Conservation (phyloP, 2,329 filamentous ascomycete genomes). For the Elsinoe australis region DNA sequence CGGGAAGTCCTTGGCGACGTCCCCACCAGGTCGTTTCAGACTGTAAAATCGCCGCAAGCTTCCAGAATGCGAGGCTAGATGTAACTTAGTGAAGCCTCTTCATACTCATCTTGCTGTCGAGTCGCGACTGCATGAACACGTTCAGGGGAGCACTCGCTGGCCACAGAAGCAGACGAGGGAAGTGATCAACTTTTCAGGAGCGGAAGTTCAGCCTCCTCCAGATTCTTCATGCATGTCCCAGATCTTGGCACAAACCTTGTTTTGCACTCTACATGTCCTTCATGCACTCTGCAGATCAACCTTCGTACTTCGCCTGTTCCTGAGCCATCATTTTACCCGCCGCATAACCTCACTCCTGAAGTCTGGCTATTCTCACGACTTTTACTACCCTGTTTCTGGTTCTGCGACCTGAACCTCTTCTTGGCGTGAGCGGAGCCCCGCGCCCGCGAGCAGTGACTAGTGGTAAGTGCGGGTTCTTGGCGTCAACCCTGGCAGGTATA, state of each 20-base stretch:
- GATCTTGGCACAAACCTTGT: slow-evolving; percentile 7
- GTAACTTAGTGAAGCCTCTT: neutral
- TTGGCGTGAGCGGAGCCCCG: neutral
- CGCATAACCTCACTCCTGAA: no score
- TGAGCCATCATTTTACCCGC: neutral
- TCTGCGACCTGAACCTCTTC: neutral
- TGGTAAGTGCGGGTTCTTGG: no score
- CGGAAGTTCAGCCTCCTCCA: neutral
- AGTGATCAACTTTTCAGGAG: neutral
- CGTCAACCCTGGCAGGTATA: no score
- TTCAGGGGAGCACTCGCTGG: no score
- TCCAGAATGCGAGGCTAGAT: no score
- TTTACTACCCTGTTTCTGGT: no score
- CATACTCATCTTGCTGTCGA: neutral
- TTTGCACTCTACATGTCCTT: slow-evolving; percentile 3
- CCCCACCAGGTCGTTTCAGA: neutral
- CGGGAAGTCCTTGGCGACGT: slow-evolving; percentile 3
- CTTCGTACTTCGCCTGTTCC: neutral
- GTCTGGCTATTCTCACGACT: neutral
- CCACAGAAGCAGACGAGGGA: no score
- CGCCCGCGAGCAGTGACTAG: no score
- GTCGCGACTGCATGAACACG: no score
- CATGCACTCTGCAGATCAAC: slow-evolving; percentile 9
- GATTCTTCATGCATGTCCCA: no score
- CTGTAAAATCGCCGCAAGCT: no score